Conservation (phyloP, 805 yeast species). For the Zygoascus ofunaensis region DNA sequence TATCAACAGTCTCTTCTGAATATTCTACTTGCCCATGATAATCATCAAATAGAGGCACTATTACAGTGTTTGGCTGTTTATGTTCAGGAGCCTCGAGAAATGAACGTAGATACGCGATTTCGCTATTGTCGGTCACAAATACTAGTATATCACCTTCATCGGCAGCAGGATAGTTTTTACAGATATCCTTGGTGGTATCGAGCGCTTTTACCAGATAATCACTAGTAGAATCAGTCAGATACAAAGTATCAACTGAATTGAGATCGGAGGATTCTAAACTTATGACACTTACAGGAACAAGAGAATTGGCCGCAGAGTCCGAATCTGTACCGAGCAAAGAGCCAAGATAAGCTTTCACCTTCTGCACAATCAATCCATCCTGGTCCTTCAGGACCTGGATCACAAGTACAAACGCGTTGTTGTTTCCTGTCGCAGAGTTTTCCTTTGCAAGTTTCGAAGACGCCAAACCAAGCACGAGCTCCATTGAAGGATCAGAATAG, state of each 20-base stretch:
- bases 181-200: slow-evolving; percentile 47
- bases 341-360: neutral
- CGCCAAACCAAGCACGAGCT: slow-evolving; percentile 68
- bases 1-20: neutral
- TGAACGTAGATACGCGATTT: slow-evolving; percentile 38
- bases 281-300: neutral
- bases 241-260: slow-evolving; percentile 35
- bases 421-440: slow-evolving; percentile 44
- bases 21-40: neutral
- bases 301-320: too few relatives aligned
- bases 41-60: neutral
- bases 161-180: neutral
- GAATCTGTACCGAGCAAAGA: too few relatives aligned
- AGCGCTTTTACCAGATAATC: slow-evolving; percentile 76
- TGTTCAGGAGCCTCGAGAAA: slow-evolving; percentile 1
- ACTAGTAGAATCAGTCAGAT: slow-evolving; percentile 43
- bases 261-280: neutral
- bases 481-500: slow-evolving; percentile 61
- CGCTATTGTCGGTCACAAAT: slow-evolving; percentile 86
- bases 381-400: neutral
- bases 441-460: too few relatives aligned
- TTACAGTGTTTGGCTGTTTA: neutral
- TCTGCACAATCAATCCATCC: neutral
- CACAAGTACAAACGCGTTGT: slow-evolving; percentile 34
- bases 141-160: slow-evolving; percentile 52